Base-by-base conservation (phyloP, 2,329 filamentous ascomycete species). In the Neopestalotiopsis sp. region DNA sequence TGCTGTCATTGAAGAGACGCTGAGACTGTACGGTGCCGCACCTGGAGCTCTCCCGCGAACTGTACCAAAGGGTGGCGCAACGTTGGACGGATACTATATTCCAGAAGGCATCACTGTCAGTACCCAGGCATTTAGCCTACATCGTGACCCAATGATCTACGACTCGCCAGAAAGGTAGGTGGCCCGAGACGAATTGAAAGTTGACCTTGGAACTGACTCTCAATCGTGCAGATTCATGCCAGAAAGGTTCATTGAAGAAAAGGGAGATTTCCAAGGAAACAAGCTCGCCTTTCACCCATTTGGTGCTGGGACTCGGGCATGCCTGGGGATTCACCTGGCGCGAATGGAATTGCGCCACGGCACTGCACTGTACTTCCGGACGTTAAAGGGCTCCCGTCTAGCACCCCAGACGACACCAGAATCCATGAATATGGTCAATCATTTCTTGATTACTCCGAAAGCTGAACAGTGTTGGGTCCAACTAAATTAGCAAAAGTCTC, bases 91-190 rank as follows among this genome's bases (percentile, higher is more conserved):
- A 1, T 74, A 79, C 62, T 74, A 72, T 62, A 67, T 84, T 13
- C 80, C 81, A 0, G 78, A 74, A 0, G 80, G 80, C 0, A 73
- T 72, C 1, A 78, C 73, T 0, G 78, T 83, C 0, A 72, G 76
- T 0, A 79, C 81, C 1, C 81, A 83, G 70, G 72, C 75, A n/a
- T 83, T 80, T 65, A 81, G 75, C 24, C 71, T 84, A n/a, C 83
- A 85, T 68, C 28, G 59, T 38, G 59, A 62, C 30, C 28, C 32
- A 2, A 38, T 6, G 34, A 38, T 62, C 30, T 62, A 38, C 30
- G 17, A n/a, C 9, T 28, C n/a, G 28, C 59, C 59, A 12, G 59
- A 62, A 30, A 62, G 32, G 59, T 42, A 40, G 42, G 59, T 62
- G 57, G 6, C 57, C 20, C 28, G 17, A n/a, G 17, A n/a, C 4